phyloP scores from a whole-genome alignment of 1,139 yeast species.

The Candida sp. region DNA sequence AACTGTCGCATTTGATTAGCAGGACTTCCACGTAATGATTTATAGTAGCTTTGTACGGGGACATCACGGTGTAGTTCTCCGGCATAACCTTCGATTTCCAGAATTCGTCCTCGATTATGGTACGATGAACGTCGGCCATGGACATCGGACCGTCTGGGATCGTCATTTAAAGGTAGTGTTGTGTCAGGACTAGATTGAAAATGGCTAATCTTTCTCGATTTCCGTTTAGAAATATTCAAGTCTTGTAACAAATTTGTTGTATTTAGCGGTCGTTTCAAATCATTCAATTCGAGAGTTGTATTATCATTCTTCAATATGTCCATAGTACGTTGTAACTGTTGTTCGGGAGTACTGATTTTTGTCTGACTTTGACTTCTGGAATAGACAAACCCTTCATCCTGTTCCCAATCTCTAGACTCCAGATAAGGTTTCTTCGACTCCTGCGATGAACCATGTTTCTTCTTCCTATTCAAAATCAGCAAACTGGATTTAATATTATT shows the following conservation, averaged over 20 bases:
- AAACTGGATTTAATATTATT: not conserved
- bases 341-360: constrained; percentile 23
- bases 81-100: constrained; percentile 67
- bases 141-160: not conserved
- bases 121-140: constrained; percentile 47
- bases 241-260: not conserved
- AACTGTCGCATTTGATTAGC: constrained; percentile 72
- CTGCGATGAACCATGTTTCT: constrained; percentile 11
- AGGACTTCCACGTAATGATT: constrained; percentile 61
- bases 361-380: constrained; percentile 24
- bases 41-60: constrained; percentile 53
- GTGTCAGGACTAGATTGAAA: not conserved
- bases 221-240: not conserved
- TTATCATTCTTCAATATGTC: constrained; percentile 9
- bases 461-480: constrained; percentile 4
- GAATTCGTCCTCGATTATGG: constrained; percentile 62
- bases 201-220: not conserved
- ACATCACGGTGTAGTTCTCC: constrained; percentile 70
- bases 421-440: not conserved
- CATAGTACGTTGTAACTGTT: constrained; percentile 22
- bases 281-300: constrained; percentile 9
- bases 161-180: constrained; percentile 2
- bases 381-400: constrained; percentile 45
- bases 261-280: constrained; percentile 5
- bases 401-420: constrained; percentile 19